Conservation (phyloP, 768 basidiomycete genomes). For the Suillus placidus region DNA sequence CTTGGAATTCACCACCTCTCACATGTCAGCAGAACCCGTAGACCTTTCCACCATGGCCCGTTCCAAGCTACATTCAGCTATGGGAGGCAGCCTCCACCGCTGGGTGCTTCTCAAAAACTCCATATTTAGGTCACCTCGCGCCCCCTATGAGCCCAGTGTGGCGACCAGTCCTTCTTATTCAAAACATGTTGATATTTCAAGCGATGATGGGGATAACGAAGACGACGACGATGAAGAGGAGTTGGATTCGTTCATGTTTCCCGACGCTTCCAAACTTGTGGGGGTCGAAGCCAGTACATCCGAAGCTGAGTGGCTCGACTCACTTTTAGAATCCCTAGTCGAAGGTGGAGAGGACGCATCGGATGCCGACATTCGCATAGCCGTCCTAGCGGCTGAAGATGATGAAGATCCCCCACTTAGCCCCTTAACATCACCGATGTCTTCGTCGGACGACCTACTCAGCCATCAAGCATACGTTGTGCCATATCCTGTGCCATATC, state of each 20-base stretch:
- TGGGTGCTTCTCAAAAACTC: slow-evolving; percentile 91
- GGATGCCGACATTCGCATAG: slow-evolving; percentile 48
- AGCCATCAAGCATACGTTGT: slow-evolving; percentile 53
- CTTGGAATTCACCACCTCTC: slow-evolving; percentile 17
- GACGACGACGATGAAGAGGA: slow-evolving; percentile 45
- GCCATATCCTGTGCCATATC: slow-evolving; percentile 69
- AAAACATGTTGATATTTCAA: slow-evolving; percentile 38
- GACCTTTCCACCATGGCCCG: slow-evolving; percentile 67
- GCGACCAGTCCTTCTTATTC: slow-evolving; percentile 32
- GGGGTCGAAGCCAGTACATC: slow-evolving; percentile 45
- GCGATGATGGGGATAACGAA: slow-evolving; percentile 50
- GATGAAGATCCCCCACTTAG: slow-evolving; percentile 62
- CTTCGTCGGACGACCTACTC: slow-evolving; percentile 76
- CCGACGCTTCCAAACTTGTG: slow-evolving; percentile 67
- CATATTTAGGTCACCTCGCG: slow-evolving; percentile 56
- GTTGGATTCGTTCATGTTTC: slow-evolving; percentile 77
- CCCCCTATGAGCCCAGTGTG: slow-evolving; percentile 34
- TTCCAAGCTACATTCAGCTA: slow-evolving; percentile 70
- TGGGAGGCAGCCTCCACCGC: slow-evolving; percentile 72
- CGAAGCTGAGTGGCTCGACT: slow-evolving; percentile 83
- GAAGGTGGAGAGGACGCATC: slow-evolving; percentile 66
- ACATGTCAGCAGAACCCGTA: slow-evolving; percentile 52
- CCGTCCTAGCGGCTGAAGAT: slow-evolving; percentile 58
- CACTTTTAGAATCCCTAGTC: slow-evolving; percentile 71
- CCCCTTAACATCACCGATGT: slow-evolving; percentile 69